phyloP scores from a whole-genome alignment of 495 filamentous ascomycete species.

The Cenococcum geophilum region DNA sequence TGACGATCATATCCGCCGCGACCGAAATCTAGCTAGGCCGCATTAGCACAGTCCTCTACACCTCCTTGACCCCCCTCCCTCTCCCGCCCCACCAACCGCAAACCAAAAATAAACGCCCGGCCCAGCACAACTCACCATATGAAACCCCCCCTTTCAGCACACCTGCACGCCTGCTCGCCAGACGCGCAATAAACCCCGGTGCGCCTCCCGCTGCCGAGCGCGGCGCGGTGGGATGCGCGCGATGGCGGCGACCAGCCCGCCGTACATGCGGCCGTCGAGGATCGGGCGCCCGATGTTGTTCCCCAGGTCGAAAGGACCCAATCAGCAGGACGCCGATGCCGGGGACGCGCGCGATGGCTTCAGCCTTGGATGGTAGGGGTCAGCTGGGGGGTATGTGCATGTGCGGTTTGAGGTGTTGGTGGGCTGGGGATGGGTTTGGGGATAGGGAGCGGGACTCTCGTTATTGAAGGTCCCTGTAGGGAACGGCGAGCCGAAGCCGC shows the following conservation, averaged over 20 bases:
- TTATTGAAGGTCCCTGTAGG: slow-evolving; percentile 55
- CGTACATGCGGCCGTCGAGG: slow-evolving; percentile 53
- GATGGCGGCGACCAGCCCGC: slow-evolving; percentile 63
- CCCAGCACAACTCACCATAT: slow-evolving; percentile 56
- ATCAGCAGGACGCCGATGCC: slow-evolving; percentile 72
- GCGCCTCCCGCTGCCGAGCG: slow-evolving; percentile 62
- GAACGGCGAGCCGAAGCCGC: slow-evolving; percentile 40
- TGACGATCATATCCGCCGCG: slow-evolving; percentile 29
- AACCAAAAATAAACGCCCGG: too few relatives aligned
- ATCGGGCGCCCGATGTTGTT: slow-evolving; percentile 72
- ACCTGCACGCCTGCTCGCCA: slow-evolving; percentile 57
- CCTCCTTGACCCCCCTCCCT: too few relatives aligned
- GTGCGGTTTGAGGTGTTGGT: too few relatives aligned
- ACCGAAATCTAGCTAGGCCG: neutral
- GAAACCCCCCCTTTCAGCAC: slow-evolving; percentile 63
- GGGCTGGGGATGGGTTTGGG: slow-evolving; percentile 7
- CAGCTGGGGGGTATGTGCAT: too few relatives aligned
- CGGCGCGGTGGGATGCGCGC: slow-evolving; percentile 54
- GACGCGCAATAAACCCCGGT: slow-evolving; percentile 70
- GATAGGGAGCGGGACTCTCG: slow-evolving; percentile 35
- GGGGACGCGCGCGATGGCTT: slow-evolving; percentile 63
- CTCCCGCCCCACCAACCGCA: too few relatives aligned
- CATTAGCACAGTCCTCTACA: too few relatives aligned
- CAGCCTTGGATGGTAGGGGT: slow-evolving; percentile 39
- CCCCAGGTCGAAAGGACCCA: slow-evolving; percentile 73